These are phyloP conservation scores for Yamadazyma sp. DNA, from an alignment of 805 yeast species.

Conservation along the genomic window DNA sequence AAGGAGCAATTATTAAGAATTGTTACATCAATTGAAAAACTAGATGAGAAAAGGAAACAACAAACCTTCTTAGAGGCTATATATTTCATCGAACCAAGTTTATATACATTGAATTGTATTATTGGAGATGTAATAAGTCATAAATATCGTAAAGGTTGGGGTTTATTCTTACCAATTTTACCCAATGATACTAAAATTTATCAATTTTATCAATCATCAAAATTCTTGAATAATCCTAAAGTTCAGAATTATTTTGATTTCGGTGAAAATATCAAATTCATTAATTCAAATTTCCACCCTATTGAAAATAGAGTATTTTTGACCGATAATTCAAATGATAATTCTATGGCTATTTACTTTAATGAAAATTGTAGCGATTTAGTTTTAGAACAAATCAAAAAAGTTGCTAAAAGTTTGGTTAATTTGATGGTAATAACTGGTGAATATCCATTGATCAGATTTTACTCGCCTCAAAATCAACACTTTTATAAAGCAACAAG, in stretches of 20 bases:
- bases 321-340: slow-evolving; percentile 47
- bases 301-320: slow-evolving; percentile 70
- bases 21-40: slow-evolving; percentile 61
- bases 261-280: slow-evolving; percentile 25
- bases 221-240: slow-evolving; percentile 28
- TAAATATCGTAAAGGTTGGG: slow-evolving; percentile 73
- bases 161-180: slow-evolving; percentile 62
- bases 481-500: slow-evolving; percentile 50
- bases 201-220: slow-evolving; percentile 16
- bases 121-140: slow-evolving; percentile 68
- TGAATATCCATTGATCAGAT: slow-evolving; percentile 85
- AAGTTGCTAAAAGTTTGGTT: slow-evolving; percentile 63
- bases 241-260: slow-evolving; percentile 29
- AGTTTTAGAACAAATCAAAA: slow-evolving; percentile 54
- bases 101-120: slow-evolving; percentile 71
- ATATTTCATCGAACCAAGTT: slow-evolving; percentile 70
- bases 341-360: slow-evolving; percentile 71
- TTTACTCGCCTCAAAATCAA: slow-evolving; percentile 52
- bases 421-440: slow-evolving; percentile 75
- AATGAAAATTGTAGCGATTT: slow-evolving; percentile 61
- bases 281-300: slow-evolving; percentile 50
- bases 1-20: slow-evolving; percentile 48
- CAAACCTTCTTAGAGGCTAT: slow-evolving; percentile 72
- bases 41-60: slow-evolving; percentile 60
- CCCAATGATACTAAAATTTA: slow-evolving; percentile 14